These are phyloP conservation scores for Ogataea corticis DNA, from an alignment of 805 yeast species.

Conservation along the genomic window DNA sequence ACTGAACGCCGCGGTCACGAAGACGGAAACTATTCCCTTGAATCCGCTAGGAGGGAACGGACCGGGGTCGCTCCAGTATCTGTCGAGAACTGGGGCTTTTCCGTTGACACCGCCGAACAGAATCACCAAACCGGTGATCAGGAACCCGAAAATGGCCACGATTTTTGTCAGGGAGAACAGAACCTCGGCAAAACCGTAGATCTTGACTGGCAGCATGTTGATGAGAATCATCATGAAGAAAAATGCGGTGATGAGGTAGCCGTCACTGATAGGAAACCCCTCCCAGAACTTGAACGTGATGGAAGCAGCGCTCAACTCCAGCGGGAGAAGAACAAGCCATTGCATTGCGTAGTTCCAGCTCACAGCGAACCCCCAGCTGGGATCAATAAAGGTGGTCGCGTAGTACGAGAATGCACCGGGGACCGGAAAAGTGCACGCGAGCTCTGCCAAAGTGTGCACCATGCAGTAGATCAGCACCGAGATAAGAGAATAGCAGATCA, in stretches of 20 bases:
- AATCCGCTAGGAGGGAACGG: constrained; percentile 43
- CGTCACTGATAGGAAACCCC: constrained; percentile 41
- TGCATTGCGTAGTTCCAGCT: constrained; percentile 58
- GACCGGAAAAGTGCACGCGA: constrained; percentile 61
- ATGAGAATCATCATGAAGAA: constrained; percentile 48
- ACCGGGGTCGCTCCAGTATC: constrained; percentile 48
- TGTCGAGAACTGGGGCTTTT: constrained; percentile 44
- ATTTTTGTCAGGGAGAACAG: constrained; percentile 50
- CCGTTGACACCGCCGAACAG: constrained; percentile 49
- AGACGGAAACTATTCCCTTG: constrained; percentile 54
- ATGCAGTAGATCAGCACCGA: constrained; percentile 59
- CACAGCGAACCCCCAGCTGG: constrained; percentile 62
- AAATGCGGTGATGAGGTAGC: constrained; percentile 52
- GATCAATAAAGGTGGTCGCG: constrained; percentile 58
- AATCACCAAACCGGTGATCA: constrained; percentile 52
- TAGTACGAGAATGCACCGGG: constrained; percentile 67
- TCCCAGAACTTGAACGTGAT: constrained; percentile 55
- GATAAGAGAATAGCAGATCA: constrained; percentile 54
- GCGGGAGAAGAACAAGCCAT: constrained; percentile 52
- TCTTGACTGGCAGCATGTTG: constrained; percentile 55
- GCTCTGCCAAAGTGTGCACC: constrained; percentile 62
- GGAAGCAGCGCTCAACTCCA: constrained; percentile 55
- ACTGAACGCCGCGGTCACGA: constrained; percentile 56
- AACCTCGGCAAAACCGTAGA: constrained; percentile 57
- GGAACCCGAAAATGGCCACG: constrained; percentile 50